Evolutionary conservation across 1,139 yeast genomes (phyloP).

Genomic region (Taiozyma sp.): DNA sequence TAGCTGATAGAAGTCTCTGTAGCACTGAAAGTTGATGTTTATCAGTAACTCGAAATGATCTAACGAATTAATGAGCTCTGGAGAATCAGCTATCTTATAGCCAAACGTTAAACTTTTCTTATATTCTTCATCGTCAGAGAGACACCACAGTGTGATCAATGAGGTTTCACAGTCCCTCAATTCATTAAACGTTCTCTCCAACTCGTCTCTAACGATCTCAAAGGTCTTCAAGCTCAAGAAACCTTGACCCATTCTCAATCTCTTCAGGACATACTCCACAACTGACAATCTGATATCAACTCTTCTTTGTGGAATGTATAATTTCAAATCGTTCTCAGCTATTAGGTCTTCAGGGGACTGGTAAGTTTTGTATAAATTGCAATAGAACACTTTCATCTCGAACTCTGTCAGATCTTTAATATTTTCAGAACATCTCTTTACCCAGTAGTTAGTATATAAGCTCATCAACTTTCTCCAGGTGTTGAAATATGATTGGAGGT

Average conservation of each 20-base stretch:
- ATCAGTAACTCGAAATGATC: background rate
- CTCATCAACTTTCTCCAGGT: conserved; percentile 12
- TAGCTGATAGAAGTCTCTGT: background rate
- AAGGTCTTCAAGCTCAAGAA: background rate
- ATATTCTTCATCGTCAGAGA: background rate
- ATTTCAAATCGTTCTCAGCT: conserved; percentile 3
- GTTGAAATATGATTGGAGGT: conserved; percentile 1
- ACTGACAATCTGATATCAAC: background rate
- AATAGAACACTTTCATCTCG: conserved; percentile 5
- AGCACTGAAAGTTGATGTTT: background rate
- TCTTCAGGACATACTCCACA: background rate
- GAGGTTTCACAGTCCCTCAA: background rate
- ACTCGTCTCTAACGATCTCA: background rate
- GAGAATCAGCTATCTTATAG: background rate
- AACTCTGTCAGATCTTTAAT: conserved; percentile 5
- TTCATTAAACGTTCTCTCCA: background rate
- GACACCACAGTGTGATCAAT: conserved; percentile 1
- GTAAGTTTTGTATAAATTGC: conserved; percentile 1
- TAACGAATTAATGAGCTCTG: background rate
- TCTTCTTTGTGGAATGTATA: conserved; percentile 2
- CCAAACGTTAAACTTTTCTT: background rate
- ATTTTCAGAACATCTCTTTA: conserved; percentile 1
- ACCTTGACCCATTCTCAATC: background rate
- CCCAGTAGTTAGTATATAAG: conserved; percentile 3
- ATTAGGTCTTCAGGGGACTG: conserved; percentile 5